Evolutionary conservation across 2,329 filamentous ascomycete species (phyloP).

Genomic region (Dothideomycetes sp.): DNA sequence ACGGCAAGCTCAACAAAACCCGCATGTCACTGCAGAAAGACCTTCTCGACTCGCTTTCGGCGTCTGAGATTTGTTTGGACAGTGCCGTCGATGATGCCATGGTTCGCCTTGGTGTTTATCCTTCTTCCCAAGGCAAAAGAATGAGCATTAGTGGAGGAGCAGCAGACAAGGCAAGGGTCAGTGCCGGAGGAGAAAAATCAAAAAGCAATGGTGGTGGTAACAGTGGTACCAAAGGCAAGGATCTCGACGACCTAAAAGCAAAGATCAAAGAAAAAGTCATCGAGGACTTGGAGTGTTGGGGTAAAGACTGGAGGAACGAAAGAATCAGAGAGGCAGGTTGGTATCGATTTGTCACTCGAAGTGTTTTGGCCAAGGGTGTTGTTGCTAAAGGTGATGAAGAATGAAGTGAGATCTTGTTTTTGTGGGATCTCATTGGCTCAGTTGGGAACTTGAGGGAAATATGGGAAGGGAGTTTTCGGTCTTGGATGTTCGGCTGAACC

Average conservation of each 20-base stretch:
- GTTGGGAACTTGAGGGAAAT: too few species aligned
- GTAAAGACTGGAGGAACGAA: neutral
- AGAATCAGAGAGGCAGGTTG: conserved; percentile 4
- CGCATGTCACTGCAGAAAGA: neutral
- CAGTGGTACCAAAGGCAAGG: neutral
- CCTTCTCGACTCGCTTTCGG: neutral
- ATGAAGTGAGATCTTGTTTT: too few species aligned
- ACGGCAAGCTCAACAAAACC: conserved; percentile 3
- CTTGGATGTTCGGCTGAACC: too few species aligned
- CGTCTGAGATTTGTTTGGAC: neutral
- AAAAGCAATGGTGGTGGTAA: too few species aligned
- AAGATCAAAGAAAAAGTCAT: conserved; percentile 1
- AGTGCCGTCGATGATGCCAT: neutral
- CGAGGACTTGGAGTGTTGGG: neutral
- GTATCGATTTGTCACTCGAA: conserved; percentile 8
- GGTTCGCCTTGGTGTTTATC: neutral
- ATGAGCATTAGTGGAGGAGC: too few species aligned
- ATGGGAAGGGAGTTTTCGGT: too few species aligned
- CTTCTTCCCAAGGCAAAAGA: too few species aligned
- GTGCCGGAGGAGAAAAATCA: too few species aligned
- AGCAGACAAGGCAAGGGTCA: too few species aligned
- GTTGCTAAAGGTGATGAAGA: too few species aligned
- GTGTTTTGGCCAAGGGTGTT: neutral
- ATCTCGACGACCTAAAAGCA: neutral
- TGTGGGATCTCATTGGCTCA: too few species aligned